Evolutionary conservation across 495 filamentous ascomycete species (phyloP), one percentile per base, ranked within the genome.

Genomic region (Bombardia bombarda): DNA sequence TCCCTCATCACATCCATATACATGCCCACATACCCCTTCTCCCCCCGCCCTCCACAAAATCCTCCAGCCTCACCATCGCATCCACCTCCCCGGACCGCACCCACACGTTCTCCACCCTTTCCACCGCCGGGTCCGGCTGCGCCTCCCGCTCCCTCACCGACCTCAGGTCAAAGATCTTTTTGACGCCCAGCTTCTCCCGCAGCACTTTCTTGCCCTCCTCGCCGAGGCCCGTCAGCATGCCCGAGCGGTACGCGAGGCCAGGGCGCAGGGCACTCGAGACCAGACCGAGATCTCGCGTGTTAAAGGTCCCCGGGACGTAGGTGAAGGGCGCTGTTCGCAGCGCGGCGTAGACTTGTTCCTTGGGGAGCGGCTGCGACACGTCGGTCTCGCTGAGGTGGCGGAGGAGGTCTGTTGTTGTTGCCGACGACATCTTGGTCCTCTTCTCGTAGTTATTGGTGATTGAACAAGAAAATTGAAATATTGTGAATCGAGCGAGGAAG

Each of bases 221-320:
- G n/a, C 39, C 49, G 19, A 76, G 38, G 8, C 40, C 33, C 8
- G 9, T n/a, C 2, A 55, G 41, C 8, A 76, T 62, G 37, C 72
- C 78, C 4, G 69, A 77, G 42, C 73, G 80, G 60, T 69, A 80
- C 34, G 67, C 61, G 40, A 62, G 65, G 32, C 68, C 65, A 0
- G 67, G 55, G 5, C 66, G 65, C 19, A 79, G 42, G 12, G 42
- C 33, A 9, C 32, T 32, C 2, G 49, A 49, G 32, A 50, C 1
- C 7, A 45, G 66, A 49, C 74, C 75, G 23, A 80, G 46, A 43
- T 76, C 74, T 32, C 75, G 77, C 24, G 76, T 61, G 53, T 81
- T 80, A 57, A 70, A 65, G 20, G 60, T 63, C 20, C 73, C 72
- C 7, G 70, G 68, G 41, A 79, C 47, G 42, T 60, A 52, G 38